Percentiles rank a stretch among this genome's conserved stretches.
Evolutionary conservation across 306 rosid species (phyloP).

Genomic region (Glycyrrhiza uralensis): DNA sequence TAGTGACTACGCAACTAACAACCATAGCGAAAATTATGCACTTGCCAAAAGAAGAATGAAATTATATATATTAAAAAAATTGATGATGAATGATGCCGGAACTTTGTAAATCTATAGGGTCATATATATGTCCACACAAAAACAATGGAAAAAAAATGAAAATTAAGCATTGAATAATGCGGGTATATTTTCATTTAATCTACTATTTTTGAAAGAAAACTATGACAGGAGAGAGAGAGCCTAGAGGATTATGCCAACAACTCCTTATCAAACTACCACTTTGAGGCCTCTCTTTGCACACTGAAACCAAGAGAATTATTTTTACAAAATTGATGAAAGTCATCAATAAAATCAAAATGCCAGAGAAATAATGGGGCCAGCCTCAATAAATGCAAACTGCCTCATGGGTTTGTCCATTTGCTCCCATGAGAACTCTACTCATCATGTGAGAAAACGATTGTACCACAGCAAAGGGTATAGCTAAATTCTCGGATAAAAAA

Average conservation of each 20-base stretch:
- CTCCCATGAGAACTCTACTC: constrained; percentile 17
- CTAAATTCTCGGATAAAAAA: constrained; percentile 42
- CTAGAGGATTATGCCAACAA: constrained; percentile 36
- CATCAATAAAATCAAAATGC: constrained; percentile 19
- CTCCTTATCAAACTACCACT: constrained; percentile 38
- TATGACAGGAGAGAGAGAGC: constrained; percentile 13
- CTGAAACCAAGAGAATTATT: constrained; percentile 24
- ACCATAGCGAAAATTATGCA: no score
- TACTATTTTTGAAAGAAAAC: no score
- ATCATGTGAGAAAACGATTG: constrained; percentile 26
- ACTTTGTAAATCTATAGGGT: no score
- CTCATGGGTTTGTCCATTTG: constrained; percentile 34
- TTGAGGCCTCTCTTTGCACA: constrained; percentile 26
- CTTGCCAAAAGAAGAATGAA: no score
- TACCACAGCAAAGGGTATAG: constrained; percentile 14
- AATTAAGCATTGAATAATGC: background rate
- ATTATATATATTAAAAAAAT: no score
- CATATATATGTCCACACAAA: no score
- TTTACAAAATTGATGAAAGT: constrained; percentile 33
- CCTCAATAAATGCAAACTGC: constrained; percentile 38
- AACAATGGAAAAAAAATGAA: background rate
- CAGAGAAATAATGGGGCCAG: constrained; percentile 38
- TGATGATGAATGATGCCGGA: no score
- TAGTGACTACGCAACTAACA: no score
- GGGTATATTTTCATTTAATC: background rate